A percentile compares a stretch with the other conserved stretches of the same genome.
Evolutionary conservation across 2,329 filamentous ascomycete species (phyloP).

Genomic region (Beauveria australis): DNA sequence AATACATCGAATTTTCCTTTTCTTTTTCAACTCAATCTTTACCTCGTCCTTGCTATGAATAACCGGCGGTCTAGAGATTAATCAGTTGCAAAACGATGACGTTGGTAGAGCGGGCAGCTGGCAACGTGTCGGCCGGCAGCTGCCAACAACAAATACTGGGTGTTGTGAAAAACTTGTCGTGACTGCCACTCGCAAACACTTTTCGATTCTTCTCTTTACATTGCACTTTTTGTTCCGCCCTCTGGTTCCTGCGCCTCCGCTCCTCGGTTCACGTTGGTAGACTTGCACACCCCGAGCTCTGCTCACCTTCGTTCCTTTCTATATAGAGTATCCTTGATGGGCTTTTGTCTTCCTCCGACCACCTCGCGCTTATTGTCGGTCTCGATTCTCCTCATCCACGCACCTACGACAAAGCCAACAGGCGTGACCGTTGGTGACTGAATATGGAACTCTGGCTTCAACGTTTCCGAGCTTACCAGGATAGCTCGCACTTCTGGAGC

Average conservation of each 20-base stretch:
- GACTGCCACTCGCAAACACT: neutral
- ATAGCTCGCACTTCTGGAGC: neutral
- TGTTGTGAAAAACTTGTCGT: neutral
- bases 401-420: neutral
- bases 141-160: neutral
- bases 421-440: neutral
- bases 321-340: conserved; percentile 4
- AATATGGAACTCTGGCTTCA: neutral
- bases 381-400: neutral
- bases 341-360: neutral
- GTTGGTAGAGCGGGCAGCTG: neutral
- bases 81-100: neutral
- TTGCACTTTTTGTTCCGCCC: conserved; percentile 5
- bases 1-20: neutral
- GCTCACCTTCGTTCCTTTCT: conserved; percentile 1
- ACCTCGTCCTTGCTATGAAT: neutral
- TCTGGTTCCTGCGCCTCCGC: conserved; percentile 4
- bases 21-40: neutral
- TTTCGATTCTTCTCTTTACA: neutral
- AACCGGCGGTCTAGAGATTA: neutral
- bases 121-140: conserved; percentile 5
- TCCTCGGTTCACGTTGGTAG: neutral
- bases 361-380: neutral
- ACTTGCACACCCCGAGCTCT: neutral
- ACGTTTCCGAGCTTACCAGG: neutral